Evolutionary conservation across 345 rosid species (phyloP).

Genomic region (Dipteronia sinensis): DNA sequence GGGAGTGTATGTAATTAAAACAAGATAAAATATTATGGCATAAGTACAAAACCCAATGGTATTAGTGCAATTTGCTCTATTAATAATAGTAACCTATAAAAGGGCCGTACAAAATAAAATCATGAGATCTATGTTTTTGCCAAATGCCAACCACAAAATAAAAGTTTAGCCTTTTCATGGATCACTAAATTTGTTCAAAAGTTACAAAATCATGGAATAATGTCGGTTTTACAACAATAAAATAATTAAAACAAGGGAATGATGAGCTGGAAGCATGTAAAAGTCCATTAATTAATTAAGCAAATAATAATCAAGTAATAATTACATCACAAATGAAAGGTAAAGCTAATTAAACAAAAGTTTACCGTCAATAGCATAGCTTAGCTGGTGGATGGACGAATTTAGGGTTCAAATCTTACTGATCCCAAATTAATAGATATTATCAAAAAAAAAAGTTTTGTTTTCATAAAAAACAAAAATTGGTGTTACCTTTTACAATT

Average conservation of each 20-base stretch:
- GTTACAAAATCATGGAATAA: background rate
- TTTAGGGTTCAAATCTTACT: too few relatives aligned
- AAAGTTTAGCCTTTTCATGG: background rate
- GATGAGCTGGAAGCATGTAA: constrained; percentile 25
- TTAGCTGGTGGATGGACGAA: too few relatives aligned
- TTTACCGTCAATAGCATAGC: too few relatives aligned
- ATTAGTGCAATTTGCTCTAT: too few relatives aligned
- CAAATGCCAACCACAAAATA: background rate
- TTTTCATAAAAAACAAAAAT: too few relatives aligned
- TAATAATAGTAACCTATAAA: too few relatives aligned
- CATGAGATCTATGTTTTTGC: background rate
- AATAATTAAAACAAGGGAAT: constrained; percentile 15
- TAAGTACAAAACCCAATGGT: too few relatives aligned
- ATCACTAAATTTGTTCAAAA: background rate
- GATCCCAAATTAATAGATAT: too few relatives aligned
- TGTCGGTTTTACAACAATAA: background rate
- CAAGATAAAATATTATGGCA: too few relatives aligned
- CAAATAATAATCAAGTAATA: constrained; percentile 19
- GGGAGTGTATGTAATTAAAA: too few relatives aligned
- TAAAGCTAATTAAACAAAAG: constrained; percentile 19
- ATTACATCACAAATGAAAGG: background rate
- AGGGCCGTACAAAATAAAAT: background rate
- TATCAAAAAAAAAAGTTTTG: too few relatives aligned
- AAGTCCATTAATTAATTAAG: constrained; percentile 9
- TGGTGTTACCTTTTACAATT: too few relatives aligned